These are phyloP conservation scores for Lotmaria passim DNA, from an alignment of 208 protist species.

Conservation along the genomic window DNA sequence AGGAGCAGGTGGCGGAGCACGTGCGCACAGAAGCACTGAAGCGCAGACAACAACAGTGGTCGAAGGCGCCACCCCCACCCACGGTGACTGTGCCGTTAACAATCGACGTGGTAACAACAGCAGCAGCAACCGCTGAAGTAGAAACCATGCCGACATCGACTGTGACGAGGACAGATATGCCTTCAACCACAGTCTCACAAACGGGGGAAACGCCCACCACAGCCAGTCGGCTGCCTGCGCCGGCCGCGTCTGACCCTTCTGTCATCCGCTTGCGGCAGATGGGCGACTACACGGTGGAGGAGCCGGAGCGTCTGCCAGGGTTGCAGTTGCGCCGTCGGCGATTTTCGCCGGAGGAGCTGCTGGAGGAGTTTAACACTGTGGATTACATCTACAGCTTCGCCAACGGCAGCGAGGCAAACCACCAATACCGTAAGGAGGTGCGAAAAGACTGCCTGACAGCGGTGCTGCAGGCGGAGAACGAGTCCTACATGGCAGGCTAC, in stretches of 20 bases:
- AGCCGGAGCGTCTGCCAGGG: constrained; percentile 37
- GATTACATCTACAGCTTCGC: constrained; percentile 97
- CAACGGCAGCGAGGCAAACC: constrained; percentile 92
- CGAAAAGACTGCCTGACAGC: too few species aligned
- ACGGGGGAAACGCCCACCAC: too few species aligned
- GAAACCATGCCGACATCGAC: too few species aligned
- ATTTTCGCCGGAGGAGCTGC: constrained; percentile 42
- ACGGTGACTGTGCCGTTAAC: neutral
- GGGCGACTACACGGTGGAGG: constrained; percentile 38
- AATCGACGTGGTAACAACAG: neutral
- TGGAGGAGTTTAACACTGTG: constrained; percentile 45
- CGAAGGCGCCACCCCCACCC: neutral
- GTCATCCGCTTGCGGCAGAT: neutral
- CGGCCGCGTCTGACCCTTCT: too few species aligned
- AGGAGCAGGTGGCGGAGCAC: neutral
- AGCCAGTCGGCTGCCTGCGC: too few species aligned
- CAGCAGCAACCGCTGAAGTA: too few species aligned
- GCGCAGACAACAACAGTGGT: neutral
- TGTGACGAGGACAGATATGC: too few species aligned
- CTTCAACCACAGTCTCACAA: too few species aligned
- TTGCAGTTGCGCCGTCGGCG: constrained; percentile 29
- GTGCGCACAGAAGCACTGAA: neutral
- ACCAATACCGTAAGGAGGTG: constrained; percentile 44
- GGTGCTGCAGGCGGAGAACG: too few species aligned
- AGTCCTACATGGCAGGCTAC: too few species aligned